phyloP scores from a whole-genome alignment of 2,329 filamentous ascomycete species.

The Thermothelomyces thermophilus region DNA sequence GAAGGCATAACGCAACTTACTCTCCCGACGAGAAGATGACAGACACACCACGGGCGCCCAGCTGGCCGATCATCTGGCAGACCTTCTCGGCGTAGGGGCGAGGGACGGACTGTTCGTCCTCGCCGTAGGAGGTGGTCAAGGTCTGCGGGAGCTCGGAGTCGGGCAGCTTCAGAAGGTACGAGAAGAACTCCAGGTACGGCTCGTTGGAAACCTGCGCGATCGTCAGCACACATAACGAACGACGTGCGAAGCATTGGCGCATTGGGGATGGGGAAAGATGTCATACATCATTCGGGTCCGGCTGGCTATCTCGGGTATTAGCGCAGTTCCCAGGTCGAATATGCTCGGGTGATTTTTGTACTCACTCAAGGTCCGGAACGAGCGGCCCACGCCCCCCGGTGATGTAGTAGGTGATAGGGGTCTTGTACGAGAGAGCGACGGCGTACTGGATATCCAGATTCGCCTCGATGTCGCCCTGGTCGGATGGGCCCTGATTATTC shows the following conservation, averaged over 20 bases:
- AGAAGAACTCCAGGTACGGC: conserved; percentile 59
- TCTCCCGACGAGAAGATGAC: conserved; percentile 53
- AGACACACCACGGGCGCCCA: conserved; percentile 58
- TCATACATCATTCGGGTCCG: conserved; percentile 6
- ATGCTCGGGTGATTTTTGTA: conserved; percentile 30
- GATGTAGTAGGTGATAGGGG: conserved; percentile 50
- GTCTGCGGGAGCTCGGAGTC: conserved; percentile 51
- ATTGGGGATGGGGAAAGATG: not conserved
- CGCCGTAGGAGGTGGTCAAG: conserved; percentile 59
- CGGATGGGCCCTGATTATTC: conserved; percentile 39
- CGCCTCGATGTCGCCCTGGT: conserved; percentile 44
- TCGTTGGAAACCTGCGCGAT: conserved; percentile 44
- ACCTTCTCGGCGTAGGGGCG: conserved; percentile 52
- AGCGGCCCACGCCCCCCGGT: conserved; percentile 48
- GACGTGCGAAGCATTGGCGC: no score
- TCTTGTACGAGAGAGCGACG: conserved; percentile 46
- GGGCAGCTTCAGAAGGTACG: conserved; percentile 47
- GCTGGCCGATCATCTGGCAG: conserved; percentile 56
- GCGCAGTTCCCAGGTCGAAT: no score
- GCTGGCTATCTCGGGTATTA: not conserved
- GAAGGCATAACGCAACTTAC: not conserved
- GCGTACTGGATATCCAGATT: conserved; percentile 59
- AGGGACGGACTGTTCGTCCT: conserved; percentile 58
- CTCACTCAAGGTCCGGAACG: conserved; percentile 32
- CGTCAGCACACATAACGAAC: not conserved